Conservation (phyloP, 1,284 basidiomycete genomes). For the Rhodotorula sp. region DNA sequence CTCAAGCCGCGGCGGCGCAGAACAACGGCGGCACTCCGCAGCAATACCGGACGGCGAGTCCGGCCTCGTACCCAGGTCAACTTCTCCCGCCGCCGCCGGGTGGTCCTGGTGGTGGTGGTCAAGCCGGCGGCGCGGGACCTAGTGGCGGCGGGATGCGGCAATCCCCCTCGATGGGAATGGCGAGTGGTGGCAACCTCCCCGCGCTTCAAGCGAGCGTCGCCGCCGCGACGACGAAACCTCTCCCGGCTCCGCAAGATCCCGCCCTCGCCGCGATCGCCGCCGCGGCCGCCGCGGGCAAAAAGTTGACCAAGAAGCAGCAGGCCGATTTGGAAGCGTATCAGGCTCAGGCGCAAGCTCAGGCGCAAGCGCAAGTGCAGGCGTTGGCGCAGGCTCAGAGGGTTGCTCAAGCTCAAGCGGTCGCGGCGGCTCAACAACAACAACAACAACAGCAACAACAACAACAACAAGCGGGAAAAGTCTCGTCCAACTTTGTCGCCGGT, state of each 20-base stretch:
- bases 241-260: conserved; percentile 1
- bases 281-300: conserved; percentile 20
- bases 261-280: conserved; percentile 2
- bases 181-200: not conserved
- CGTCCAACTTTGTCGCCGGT: not conserved
- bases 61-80: not conserved
- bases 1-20: not conserved
- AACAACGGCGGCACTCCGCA: not conserved
- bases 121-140: not conserved
- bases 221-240: not conserved
- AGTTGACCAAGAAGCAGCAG: conserved; percentile 37
- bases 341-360: conserved; percentile 16
- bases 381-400: conserved; percentile 14
- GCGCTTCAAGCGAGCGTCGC: not conserved
- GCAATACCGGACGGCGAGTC: conserved; percentile 7
- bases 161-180: conserved; percentile 8
- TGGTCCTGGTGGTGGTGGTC: not conserved
- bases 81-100: not conserved
- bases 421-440: not conserved
- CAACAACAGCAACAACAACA: not conserved
- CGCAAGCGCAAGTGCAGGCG: conserved; percentile 18
- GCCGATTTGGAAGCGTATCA: conserved; percentile 5
- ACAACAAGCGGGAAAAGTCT: not conserved
- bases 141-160: not conserved
- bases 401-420: conserved; percentile 17